phyloP scores from a whole-genome alignment of 345 rosid species.

The Populus davidiana region DNA sequence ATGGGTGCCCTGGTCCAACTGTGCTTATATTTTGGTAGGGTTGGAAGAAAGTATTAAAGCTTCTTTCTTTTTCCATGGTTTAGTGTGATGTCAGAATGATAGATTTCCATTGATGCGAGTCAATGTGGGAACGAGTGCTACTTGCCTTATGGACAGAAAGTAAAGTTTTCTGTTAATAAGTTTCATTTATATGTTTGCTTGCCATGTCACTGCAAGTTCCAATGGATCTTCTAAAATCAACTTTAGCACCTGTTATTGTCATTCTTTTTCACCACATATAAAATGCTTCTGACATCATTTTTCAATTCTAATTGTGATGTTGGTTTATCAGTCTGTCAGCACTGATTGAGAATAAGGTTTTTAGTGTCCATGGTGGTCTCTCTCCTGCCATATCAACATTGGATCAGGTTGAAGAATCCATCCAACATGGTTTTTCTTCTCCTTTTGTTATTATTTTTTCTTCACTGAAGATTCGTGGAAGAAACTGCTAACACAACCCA shows the following conservation, averaged over 20 bases:
- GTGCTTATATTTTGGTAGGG: neutral
- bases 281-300: neutral
- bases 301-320: slow-evolving; percentile 3
- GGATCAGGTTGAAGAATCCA: slow-evolving; percentile 69
- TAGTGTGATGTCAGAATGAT: neutral
- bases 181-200: neutral
- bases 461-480: slow-evolving; percentile 7
- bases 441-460: neutral
- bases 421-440: slow-evolving; percentile 18
- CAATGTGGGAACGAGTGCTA: neutral
- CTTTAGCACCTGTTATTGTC: neutral
- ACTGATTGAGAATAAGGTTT: slow-evolving; percentile 84
- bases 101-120: neutral
- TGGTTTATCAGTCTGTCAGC: slow-evolving; percentile 72
- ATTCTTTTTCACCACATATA: neutral
- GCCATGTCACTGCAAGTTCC: neutral
- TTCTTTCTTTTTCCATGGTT: neutral
- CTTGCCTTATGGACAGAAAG: neutral
- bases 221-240: neutral
- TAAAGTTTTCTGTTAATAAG: neutral
- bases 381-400: slow-evolving; percentile 83
- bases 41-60: neutral
- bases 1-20: neutral
- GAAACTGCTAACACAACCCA: slow-evolving; percentile 9
- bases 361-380: slow-evolving; percentile 97